phyloP scores from a whole-genome alignment of 2,329 filamentous ascomycete species.

The Fusarium nelsonii region DNA sequence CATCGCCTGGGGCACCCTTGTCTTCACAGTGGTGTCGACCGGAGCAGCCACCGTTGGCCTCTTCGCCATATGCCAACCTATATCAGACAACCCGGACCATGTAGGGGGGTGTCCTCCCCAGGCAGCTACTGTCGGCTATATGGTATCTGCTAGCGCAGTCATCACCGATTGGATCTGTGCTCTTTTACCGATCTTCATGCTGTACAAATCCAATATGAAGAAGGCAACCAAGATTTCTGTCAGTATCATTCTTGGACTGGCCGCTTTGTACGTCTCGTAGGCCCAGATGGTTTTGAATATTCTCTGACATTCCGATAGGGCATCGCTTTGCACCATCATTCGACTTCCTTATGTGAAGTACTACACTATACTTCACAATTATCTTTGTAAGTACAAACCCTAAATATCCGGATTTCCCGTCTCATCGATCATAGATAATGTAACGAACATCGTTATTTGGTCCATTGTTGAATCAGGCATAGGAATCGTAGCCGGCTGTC shows the following conservation, averaged over 20 bases:
- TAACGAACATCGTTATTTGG: slow-evolving; percentile 27
- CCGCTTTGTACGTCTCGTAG: slow-evolving; percentile 14
- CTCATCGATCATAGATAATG: slow-evolving; percentile 1
- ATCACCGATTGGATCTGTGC: slow-evolving; percentile 30
- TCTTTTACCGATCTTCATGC: slow-evolving; percentile 27
- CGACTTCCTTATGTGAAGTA: slow-evolving; percentile 30
- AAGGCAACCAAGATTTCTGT: slow-evolving; percentile 31
- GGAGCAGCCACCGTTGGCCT: slow-evolving; percentile 9
- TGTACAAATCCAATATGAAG: slow-evolving; percentile 37
- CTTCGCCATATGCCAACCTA: slow-evolving; percentile 8
- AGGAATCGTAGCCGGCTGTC: slow-evolving; percentile 29
- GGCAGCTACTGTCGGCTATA: slow-evolving; percentile 10
- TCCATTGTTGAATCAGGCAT: slow-evolving; percentile 36
- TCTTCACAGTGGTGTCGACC: slow-evolving; percentile 6
- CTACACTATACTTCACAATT: neutral
- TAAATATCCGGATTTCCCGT: rapidly evolving
- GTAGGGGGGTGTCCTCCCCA: neutral
- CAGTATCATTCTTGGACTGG: slow-evolving; percentile 28
- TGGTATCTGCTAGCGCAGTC: slow-evolving; percentile 17
- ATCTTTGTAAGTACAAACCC: slow-evolving; percentile 16
- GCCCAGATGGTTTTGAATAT: rapidly evolving
- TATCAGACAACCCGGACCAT: slow-evolving; percentile 9
- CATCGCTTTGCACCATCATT: slow-evolving; percentile 30
- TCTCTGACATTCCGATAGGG: neutral
- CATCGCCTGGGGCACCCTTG: slow-evolving; percentile 27